phyloP scores from a whole-genome alignment of 192 early-diverging fungal genomes.

The Coemansia sp. region DNA sequence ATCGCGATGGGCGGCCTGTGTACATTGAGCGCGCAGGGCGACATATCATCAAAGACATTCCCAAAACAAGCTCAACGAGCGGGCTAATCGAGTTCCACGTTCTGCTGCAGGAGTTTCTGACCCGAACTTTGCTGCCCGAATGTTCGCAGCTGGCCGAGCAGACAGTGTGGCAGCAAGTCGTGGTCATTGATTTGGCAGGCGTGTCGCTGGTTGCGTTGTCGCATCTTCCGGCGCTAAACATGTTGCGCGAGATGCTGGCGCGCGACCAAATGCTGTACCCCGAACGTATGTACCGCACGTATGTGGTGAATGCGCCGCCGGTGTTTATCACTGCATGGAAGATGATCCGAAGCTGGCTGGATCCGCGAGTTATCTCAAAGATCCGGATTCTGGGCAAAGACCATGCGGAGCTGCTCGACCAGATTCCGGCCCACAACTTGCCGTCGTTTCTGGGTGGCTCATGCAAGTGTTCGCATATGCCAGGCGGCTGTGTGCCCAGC shows the following conservation, averaged over 20 bases:
- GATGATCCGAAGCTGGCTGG: slow-evolving; percentile 73
- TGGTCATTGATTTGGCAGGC: slow-evolving; percentile 89
- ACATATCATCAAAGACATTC: slow-evolving; percentile 64
- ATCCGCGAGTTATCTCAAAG: slow-evolving; percentile 65
- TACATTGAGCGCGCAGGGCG: slow-evolving; percentile 86
- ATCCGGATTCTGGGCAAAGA: slow-evolving; percentile 63
- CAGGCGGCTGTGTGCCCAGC: slow-evolving; percentile 62
- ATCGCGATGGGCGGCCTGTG: slow-evolving; percentile 85
- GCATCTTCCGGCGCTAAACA: slow-evolving; percentile 67
- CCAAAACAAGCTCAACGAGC: slow-evolving; percentile 58
- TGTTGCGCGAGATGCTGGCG: slow-evolving; percentile 70
- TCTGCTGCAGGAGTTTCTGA: slow-evolving; percentile 68
- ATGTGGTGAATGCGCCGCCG: slow-evolving; percentile 89
- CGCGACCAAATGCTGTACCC: slow-evolving; percentile 95
- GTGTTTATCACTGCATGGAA: slow-evolving; percentile 85
- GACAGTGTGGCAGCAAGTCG: slow-evolving; percentile 77
- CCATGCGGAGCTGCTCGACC: slow-evolving; percentile 58
- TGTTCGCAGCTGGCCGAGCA: slow-evolving; percentile 67
- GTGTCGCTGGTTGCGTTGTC: slow-evolving; percentile 70
- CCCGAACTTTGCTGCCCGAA: slow-evolving; percentile 71
- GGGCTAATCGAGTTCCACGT: slow-evolving; percentile 70
- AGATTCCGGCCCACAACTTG: slow-evolving; percentile 66
- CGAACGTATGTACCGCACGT: slow-evolving; percentile 88
- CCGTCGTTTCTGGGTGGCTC: slow-evolving; percentile 70
- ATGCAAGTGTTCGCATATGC: slow-evolving; percentile 72